phyloP scores from a whole-genome alignment of 805 yeast species.

The Huiozyma sinensis region DNA sequence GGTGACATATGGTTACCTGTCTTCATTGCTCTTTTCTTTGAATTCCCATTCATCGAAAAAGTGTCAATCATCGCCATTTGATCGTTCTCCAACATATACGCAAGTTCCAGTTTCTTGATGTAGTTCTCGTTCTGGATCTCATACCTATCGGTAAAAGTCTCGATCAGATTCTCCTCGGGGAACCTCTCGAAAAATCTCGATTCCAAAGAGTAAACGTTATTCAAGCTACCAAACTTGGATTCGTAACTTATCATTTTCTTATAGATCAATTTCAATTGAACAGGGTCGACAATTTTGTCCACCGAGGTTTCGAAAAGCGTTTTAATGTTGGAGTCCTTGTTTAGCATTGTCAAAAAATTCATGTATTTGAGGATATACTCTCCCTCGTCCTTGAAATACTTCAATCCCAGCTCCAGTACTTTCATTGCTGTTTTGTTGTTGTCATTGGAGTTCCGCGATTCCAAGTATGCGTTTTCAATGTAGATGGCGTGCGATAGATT shows the following conservation, averaged over 20 bases:
- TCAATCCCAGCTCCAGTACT: slow-evolving; percentile 72
- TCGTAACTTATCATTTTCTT: slow-evolving; percentile 59
- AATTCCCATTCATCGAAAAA: neutral
- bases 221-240: slow-evolving; percentile 56
- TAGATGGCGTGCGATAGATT: slow-evolving; percentile 63
- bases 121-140: slow-evolving; percentile 27
- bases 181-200: slow-evolving; percentile 54
- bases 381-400: slow-evolving; percentile 40
- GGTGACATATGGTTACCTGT: neutral
- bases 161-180: slow-evolving; percentile 40
- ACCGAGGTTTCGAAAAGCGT: slow-evolving; percentile 73
- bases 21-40: neutral
- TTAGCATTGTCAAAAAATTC: slow-evolving; percentile 55
- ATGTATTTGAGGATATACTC: slow-evolving; percentile 60
- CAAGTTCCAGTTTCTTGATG: slow-evolving; percentile 27
- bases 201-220: slow-evolving; percentile 56
- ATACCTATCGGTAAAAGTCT: slow-evolving; percentile 30
- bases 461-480: slow-evolving; percentile 75
- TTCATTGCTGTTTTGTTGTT: slow-evolving; percentile 52
- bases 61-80: neutral
- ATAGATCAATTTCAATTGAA: slow-evolving; percentile 37
- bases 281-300: slow-evolving; percentile 31
- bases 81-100: slow-evolving; percentile 16
- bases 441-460: slow-evolving; percentile 54
- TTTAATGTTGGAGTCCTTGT: slow-evolving; percentile 65